A percentile compares a stretch with the other conserved stretches of the same genome.
These are phyloP conservation scores for Halocafeteria seosinensis DNA, from an alignment of 108 stramenopile genomes.

Conservation along the genomic window DNA sequence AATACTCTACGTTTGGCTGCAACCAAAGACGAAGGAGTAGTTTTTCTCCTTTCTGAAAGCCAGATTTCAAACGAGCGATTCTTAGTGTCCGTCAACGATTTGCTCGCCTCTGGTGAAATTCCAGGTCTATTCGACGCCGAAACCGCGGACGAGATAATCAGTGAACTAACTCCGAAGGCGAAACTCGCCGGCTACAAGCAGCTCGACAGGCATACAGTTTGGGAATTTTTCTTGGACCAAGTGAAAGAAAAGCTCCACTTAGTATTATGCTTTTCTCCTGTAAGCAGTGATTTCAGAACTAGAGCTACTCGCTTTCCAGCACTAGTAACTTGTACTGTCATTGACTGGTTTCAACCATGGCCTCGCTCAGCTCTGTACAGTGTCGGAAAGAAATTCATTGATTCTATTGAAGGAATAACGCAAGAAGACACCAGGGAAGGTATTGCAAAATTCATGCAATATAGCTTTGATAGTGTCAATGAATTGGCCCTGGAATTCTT, in stretches of 20 bases:
- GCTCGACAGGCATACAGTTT: constrained; percentile 39
- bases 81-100: constrained; percentile 52
- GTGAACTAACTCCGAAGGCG: constrained; percentile 29
- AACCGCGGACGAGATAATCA: constrained; percentile 48
- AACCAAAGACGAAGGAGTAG: constrained; percentile 51
- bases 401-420: constrained; percentile 21
- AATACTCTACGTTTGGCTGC: constrained; percentile 53
- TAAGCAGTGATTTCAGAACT: constrained; percentile 42
- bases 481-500: constrained; percentile 36
- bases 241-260: constrained; percentile 55
- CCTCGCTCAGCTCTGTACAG: constrained; percentile 42
- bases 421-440: constrained; percentile 27
- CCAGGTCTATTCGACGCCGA: constrained; percentile 54
- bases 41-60: constrained; percentile 52
- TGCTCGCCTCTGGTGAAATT: constrained; percentile 50
- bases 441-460: constrained; percentile 53
- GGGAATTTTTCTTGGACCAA: constrained; percentile 48
- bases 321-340: constrained; percentile 48
- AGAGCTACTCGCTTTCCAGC: constrained; percentile 48
- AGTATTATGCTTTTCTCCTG: constrained; percentile 51
- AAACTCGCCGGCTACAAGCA: constrained; percentile 32
- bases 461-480: constrained; percentile 49
- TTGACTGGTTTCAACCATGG: constrained; percentile 61
- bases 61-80: constrained; percentile 62
- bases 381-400: constrained; percentile 34